Conservation (phyloP, 1,139 yeast species). For the Yamadazyma epiphylla region DNA sequence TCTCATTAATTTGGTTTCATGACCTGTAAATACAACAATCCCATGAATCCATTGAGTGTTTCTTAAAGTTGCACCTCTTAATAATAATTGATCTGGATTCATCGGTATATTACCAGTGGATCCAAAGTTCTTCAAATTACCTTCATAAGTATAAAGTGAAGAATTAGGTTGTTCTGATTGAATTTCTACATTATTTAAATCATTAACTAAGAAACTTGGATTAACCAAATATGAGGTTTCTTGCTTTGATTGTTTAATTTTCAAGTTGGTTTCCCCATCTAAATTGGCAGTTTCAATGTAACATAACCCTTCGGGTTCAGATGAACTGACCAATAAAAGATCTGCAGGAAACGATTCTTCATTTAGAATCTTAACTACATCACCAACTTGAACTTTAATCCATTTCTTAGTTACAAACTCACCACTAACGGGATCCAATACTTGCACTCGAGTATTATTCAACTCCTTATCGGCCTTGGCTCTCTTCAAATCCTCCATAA, state of each 20-base stretch:
- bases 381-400: constrained; percentile 91
- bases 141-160: constrained; percentile 92
- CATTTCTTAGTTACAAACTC: constrained; percentile 67
- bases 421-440: constrained; percentile 59
- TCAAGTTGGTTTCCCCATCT: constrained; percentile 96
- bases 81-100: constrained; percentile 83
- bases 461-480: constrained; percentile 85
- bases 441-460: constrained; percentile 73
- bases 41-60: constrained; percentile 97
- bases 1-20: constrained; percentile 96
- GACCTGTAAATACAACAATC: constrained; percentile 91
- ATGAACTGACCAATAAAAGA: constrained; percentile 74
- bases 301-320: constrained; percentile 97
- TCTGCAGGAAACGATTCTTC: constrained; percentile 97
- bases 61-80: constrained; percentile 93
- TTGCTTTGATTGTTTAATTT: constrained; percentile 81
- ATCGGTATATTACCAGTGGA: constrained; percentile 57
- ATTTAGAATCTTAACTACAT: constrained; percentile 75
- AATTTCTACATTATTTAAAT: constrained; percentile 37
- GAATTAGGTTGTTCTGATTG: constrained; percentile 92
- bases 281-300: constrained; percentile 96
- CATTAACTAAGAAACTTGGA: constrained; percentile 53
- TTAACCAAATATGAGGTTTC: constrained; percentile 77
- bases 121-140: constrained; percentile 61
- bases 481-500: constrained; percentile 87